Conservation (phyloP, 371 early-diverging fungal species). For the Funneliformis caledonium region DNA sequence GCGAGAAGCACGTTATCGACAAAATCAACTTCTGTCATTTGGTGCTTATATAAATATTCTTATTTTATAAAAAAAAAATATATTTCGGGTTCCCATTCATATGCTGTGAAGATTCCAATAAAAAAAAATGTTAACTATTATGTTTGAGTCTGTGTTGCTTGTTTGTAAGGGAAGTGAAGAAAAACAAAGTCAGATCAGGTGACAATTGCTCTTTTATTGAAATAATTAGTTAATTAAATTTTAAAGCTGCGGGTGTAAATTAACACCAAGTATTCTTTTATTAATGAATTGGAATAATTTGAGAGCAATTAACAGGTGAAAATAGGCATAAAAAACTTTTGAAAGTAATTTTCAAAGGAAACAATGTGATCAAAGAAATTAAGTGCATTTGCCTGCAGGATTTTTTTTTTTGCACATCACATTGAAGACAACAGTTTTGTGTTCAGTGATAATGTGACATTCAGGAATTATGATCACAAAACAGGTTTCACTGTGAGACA, state of each 20-base stretch:
- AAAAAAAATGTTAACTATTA: not conserved
- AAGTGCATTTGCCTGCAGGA: not conserved
- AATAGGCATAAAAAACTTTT: not conserved
- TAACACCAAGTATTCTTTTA: not conserved
- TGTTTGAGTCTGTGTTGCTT: not conserved
- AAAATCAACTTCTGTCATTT: slow-evolving; percentile 1
- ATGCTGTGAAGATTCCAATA: not conserved
- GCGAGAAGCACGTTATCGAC: slow-evolving; percentile 25
- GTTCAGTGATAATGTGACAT: no score
- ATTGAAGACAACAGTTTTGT: no score
- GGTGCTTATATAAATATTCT: not conserved
- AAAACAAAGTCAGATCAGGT: slow-evolving; percentile 1
- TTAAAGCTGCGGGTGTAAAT: not conserved
- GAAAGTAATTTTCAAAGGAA: not conserved
- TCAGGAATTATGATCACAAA: no score
- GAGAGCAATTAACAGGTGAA: not conserved
- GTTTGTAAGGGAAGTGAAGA: not conserved
- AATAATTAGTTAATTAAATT: not conserved
- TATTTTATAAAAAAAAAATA: not conserved
- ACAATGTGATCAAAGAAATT: not conserved
- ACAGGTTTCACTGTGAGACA: no score
- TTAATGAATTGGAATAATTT: no score
- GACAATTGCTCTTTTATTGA: not conserved
- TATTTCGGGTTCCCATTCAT: not conserved
- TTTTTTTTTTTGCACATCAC: no score